phyloP scores from a whole-genome alignment of 2,329 filamentous ascomycete genomes.

The Xylariales sp. region DNA sequence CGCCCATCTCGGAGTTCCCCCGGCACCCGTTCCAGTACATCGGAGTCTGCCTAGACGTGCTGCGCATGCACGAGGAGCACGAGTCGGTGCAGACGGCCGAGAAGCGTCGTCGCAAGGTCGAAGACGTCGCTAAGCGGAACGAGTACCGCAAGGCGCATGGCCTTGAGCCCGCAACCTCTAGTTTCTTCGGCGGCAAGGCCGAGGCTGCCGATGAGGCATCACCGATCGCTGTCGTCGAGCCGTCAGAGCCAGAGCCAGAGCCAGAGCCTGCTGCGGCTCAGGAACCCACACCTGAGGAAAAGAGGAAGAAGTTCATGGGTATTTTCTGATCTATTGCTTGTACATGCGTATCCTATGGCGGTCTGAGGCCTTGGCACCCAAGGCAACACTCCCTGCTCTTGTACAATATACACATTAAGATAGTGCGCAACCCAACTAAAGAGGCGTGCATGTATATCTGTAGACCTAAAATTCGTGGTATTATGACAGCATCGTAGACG shows the following conservation, averaged over 20 bases:
- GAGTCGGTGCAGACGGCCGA: slow-evolving; percentile 75
- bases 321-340: slow-evolving; percentile 69
- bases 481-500: slow-evolving; percentile 37
- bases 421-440: slow-evolving; percentile 9
- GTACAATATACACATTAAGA: slow-evolving; percentile 29
- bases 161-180: slow-evolving; percentile 62
- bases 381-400: slow-evolving; percentile 26
- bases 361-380: slow-evolving; percentile 18
- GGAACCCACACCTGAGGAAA: slow-evolving; percentile 48
- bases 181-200: slow-evolving; percentile 44
- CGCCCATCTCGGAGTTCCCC: slow-evolving; percentile 74
- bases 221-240: slow-evolving; percentile 24
- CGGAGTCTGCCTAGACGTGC: slow-evolving; percentile 74
- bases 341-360: slow-evolving; percentile 29
- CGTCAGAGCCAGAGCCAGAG: slow-evolving; percentile 21
- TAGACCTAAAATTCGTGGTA: slow-evolving; percentile 35
- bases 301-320: slow-evolving; percentile 84
- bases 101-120: slow-evolving; percentile 76
- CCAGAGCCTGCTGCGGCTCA: slow-evolving; percentile 2
- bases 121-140: slow-evolving; percentile 88
- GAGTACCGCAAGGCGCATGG: slow-evolving; percentile 90
- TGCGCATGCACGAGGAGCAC: slow-evolving; percentile 80
- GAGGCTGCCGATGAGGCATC: slow-evolving; percentile 36
- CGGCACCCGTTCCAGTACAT: slow-evolving; percentile 76
- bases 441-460: slow-evolving; percentile 13